These are phyloP conservation scores for Psilocybe cubensis DNA, from an alignment of 768 basidiomycete species.

Conservation along the genomic window DNA sequence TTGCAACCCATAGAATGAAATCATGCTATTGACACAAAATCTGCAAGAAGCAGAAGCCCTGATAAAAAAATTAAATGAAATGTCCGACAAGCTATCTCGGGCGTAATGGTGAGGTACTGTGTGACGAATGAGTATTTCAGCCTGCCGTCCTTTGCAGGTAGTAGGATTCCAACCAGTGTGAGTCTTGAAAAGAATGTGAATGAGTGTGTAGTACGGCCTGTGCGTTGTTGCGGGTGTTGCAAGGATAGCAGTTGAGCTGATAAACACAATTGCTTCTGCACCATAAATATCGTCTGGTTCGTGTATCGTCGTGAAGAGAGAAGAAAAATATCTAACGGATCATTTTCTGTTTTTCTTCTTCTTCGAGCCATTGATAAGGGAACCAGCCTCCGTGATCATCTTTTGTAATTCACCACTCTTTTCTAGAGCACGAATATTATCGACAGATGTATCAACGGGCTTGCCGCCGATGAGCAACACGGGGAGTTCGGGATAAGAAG, in stretches of 20 bases:
- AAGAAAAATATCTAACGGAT: slow-evolving; percentile 9
- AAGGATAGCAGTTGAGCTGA: background rate
- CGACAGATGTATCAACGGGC: slow-evolving; percentile 49
- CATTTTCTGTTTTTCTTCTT: slow-evolving; percentile 53
- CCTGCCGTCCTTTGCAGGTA: background rate
- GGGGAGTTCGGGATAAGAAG: slow-evolving; percentile 56
- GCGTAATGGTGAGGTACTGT: background rate
- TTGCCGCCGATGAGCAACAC: slow-evolving; percentile 72
- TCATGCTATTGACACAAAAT: slow-evolving; percentile 8
- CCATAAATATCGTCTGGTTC: slow-evolving; percentile 12
- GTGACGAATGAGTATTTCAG: background rate
- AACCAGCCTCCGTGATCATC: slow-evolving; percentile 59
- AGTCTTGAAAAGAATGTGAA: slow-evolving; percentile 1
- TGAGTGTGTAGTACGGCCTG: background rate
- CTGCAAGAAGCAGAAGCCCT: slow-evolving; percentile 4
- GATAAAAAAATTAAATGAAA: background rate
- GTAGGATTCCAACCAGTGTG: slow-evolving; percentile 6
- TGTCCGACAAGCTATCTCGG: background rate
- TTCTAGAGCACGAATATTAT: slow-evolving; percentile 54
- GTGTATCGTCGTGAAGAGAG: slow-evolving; percentile 22
- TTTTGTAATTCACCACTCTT: slow-evolving; percentile 54
- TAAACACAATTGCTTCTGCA: background rate
- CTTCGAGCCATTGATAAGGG: slow-evolving; percentile 54
- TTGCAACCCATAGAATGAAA: background rate
- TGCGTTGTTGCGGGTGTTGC: slow-evolving; percentile 10